phyloP scores from a whole-genome alignment of 371 early-diverging fungal genomes.

The Rhizomucor pusillus region DNA sequence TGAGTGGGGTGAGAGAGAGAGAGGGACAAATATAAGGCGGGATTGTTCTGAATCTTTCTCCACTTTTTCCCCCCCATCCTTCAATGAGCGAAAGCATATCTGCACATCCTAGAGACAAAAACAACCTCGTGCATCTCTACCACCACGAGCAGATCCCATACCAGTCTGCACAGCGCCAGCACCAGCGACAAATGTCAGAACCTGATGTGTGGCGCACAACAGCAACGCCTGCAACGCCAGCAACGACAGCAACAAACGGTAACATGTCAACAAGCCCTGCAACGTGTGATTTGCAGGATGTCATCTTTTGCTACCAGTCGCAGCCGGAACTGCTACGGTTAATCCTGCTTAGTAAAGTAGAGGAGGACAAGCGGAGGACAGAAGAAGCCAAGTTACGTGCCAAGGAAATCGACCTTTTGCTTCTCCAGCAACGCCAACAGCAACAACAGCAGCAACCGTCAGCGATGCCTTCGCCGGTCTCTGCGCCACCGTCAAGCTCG shows the following conservation, averaged over 20 bases:
- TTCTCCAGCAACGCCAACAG: constrained; percentile 25
- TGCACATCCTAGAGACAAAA: constrained; percentile 3
- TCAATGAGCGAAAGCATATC: constrained; percentile 11
- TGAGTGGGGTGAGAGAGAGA: background rate
- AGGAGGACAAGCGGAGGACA: constrained; percentile 51
- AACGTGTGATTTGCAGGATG: constrained; percentile 44
- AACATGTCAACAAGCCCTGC: constrained; percentile 4
- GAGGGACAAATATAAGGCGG: constrained; percentile 1
- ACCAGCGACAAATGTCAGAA: constrained; percentile 6
- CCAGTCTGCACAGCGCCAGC: constrained; percentile 20
- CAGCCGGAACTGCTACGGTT: constrained; percentile 54
- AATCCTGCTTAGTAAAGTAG: constrained; percentile 49
- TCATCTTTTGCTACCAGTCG: constrained; percentile 41
- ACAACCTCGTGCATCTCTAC: constrained; percentile 27
- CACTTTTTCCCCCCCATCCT: background rate
- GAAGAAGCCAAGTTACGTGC: constrained; percentile 42
- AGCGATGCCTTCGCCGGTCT: background rate
- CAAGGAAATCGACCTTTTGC: constrained; percentile 37
- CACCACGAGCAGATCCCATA: constrained; percentile 45
- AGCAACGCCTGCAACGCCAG: background rate
- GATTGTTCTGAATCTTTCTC: constrained; percentile 3
- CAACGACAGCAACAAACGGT: constrained; percentile 3
- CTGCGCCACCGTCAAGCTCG: constrained; percentile 2
- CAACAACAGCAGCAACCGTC: constrained; percentile 1
- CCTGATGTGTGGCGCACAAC: background rate